phyloP scores from a whole-genome alignment of 1,284 basidiomycete genomes.

The Malassezia caprae region DNA sequence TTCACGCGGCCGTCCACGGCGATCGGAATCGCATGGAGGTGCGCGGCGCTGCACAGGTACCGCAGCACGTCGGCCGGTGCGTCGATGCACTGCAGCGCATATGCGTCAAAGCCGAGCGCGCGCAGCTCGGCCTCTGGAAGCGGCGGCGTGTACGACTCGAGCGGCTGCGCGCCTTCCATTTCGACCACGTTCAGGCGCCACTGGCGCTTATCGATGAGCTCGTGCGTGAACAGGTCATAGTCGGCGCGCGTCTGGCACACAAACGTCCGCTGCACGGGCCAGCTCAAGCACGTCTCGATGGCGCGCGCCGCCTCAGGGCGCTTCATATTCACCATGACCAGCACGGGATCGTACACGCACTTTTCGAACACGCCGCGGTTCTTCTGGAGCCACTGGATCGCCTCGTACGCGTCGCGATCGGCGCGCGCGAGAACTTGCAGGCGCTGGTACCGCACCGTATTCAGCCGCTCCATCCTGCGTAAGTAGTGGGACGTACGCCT shows the following conservation, averaged over 20 bases:
- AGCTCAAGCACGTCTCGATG: conserved; percentile 65
- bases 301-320: conserved; percentile 59
- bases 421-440: conserved; percentile 46
- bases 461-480: conserved; percentile 23
- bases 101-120: conserved; percentile 65
- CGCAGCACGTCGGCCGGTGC: conserved; percentile 51
- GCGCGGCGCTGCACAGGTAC: conserved; percentile 40
- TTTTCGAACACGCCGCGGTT: conserved; percentile 63
- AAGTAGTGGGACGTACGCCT: conserved; percentile 16
- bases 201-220: conserved; percentile 55
- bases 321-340: conserved; percentile 61
- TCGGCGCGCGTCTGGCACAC: conserved; percentile 77
- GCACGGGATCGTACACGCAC: conserved; percentile 73
- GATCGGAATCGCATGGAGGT: conserved; percentile 53
- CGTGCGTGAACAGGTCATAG: conserved; percentile 56
- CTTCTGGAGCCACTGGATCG: conserved; percentile 66
- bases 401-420: conserved; percentile 58
- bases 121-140: conserved; percentile 53
- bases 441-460: conserved; percentile 30
- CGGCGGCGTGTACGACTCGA: conserved; percentile 20
- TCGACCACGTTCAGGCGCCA: conserved; percentile 46
- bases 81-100: conserved; percentile 63
- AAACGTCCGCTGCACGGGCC: conserved; percentile 60
- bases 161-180: conserved; percentile 23
- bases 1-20: conserved; percentile 55